Base-by-base conservation (phyloP, 495 filamentous ascomycete species). In the Penicillium coprophilum region DNA sequence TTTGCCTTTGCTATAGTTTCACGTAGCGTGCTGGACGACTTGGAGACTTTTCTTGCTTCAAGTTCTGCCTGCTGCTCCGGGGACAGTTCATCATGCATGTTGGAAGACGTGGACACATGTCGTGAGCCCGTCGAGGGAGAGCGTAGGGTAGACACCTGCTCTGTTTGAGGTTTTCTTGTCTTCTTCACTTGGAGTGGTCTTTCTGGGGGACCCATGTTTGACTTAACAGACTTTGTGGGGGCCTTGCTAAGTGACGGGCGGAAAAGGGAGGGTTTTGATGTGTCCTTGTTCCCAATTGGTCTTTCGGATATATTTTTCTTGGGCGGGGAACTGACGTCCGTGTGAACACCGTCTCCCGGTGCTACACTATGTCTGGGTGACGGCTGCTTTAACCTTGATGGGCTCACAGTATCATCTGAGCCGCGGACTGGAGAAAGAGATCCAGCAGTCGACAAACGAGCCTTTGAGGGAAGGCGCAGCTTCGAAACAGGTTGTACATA, bases 1-100 rank as follows among this genome's bases (percentile, higher is more conserved):
- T 93, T 96, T 8, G 94, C 94, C 68, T 91, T 94, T 41, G 92
- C 91, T 64, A 98, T 97, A 55, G 89, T 90, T 46, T 97, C 92
- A 17, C 94, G 82, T 43, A 98, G 69, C 2, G 92, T 87, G 34
- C 82, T 80, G 3, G 94, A 97, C 1, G 91, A 89, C 62, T 88
- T 92, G 10, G 82, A 73, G 6, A 60, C 71, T 62, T 77, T 82
- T 43, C 74, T 70, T 15, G 54, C 45, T 56, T 77, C 70, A 40
- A 48, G 46, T 49, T 75, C 66, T n/a, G 60, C 54, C 38, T 69
- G 63, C 53, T 67, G 66, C 27, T 72, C 64, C 4, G 59, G 57
- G 41, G 74, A 52, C 58, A 66, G 36, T 50, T 68, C 66, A 34
- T 78, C 64, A 11, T 62, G 63, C 31, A 65, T 17, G 21, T 61